Conservation (phyloP, 78 protist genomes). For the Paulinella micropora region DNA sequence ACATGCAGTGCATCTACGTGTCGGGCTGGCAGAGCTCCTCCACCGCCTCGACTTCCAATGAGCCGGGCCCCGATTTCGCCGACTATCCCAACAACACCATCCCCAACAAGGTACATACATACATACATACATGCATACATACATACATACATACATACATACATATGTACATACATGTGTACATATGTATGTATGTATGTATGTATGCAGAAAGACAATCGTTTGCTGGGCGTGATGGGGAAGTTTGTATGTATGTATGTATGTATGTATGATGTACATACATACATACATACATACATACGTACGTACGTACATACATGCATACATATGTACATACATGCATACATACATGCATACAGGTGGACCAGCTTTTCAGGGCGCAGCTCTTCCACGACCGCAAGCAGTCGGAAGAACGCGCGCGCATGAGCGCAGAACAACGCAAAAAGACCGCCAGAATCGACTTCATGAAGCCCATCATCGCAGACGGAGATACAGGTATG, state of each 20-base stretch:
- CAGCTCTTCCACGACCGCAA: conserved; percentile 57
- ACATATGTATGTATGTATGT: no score
- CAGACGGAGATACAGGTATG: conserved; percentile 88
- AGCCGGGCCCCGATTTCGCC: conserved; percentile 71
- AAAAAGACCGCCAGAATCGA: conserved; percentile 30
- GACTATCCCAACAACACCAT: conserved; percentile 67
- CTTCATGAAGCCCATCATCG: conserved; percentile 66
- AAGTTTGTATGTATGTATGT: no score
- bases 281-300: no score
- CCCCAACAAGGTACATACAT: conserved; percentile 60
- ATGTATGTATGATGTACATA: no score
- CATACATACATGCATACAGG: no score
- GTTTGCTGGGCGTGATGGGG: no score
- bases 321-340: no score
- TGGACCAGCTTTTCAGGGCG: conserved; percentile 41
- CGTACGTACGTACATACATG: no score
- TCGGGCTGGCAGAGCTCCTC: conserved; percentile 62
- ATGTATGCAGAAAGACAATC: no score
- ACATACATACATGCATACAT: no score
- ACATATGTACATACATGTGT: no score
- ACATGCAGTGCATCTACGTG: conserved; percentile 49
- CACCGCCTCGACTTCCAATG: conserved; percentile 52
- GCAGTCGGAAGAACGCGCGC: conserved; percentile 33
- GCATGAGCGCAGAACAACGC: conserved; percentile 12
- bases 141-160: no score